A percentile compares a stretch with the other conserved stretches of the same genome.
These are phyloP conservation scores for Fusarium sp. DNA, from an alignment of 2,329 filamentous ascomycete genomes.

Conservation along the genomic window DNA sequence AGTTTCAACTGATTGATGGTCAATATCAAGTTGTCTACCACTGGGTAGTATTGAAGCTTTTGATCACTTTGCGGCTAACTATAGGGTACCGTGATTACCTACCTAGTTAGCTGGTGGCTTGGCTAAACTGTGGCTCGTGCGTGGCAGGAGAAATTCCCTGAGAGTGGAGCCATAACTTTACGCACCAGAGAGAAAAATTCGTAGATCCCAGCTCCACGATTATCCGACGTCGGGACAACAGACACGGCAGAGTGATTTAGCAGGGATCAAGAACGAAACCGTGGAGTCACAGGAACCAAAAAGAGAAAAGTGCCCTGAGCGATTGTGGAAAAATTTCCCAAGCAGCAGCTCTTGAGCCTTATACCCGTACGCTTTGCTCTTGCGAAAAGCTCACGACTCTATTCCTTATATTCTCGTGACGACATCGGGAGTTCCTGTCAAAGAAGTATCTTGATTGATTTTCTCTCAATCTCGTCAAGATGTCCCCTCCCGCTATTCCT, in stretches of 20 bases:
- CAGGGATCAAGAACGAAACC: slow-evolving; percentile 36
- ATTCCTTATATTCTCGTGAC: slow-evolving; percentile 18
- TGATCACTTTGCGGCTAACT: slow-evolving; percentile 2
- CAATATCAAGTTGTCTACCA: neutral
- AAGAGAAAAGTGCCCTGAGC: slow-evolving; percentile 37
- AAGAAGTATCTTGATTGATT: slow-evolving; percentile 11
- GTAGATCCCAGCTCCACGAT: slow-evolving; percentile 26
- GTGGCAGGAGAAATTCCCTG: neutral
- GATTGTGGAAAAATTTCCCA: slow-evolving; percentile 48
- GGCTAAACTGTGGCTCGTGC: slow-evolving; percentile 8
- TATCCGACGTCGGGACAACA: slow-evolving; percentile 48
- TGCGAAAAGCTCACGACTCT: slow-evolving; percentile 31
- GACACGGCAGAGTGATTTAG: slow-evolving; percentile 34
- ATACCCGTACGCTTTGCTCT: slow-evolving; percentile 22
- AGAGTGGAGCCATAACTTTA: slow-evolving; percentile 8
- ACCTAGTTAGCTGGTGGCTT: slow-evolving; percentile 10
- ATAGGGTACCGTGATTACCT: slow-evolving; percentile 23
- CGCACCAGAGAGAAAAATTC: slow-evolving; percentile 25
- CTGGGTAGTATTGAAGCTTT: neutral
- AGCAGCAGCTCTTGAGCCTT: slow-evolving; percentile 27
- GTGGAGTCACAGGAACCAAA: slow-evolving; percentile 26
- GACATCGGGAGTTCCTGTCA: slow-evolving; percentile 10
- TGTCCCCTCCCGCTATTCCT: slow-evolving; percentile 70
- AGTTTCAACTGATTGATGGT: neutral
- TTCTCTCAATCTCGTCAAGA: slow-evolving; percentile 48